Percentiles rank a stretch among this genome's conserved stretches.
Conservation (phyloP, 257 asterid genomes). For the Scutellaria barbata region DNA sequence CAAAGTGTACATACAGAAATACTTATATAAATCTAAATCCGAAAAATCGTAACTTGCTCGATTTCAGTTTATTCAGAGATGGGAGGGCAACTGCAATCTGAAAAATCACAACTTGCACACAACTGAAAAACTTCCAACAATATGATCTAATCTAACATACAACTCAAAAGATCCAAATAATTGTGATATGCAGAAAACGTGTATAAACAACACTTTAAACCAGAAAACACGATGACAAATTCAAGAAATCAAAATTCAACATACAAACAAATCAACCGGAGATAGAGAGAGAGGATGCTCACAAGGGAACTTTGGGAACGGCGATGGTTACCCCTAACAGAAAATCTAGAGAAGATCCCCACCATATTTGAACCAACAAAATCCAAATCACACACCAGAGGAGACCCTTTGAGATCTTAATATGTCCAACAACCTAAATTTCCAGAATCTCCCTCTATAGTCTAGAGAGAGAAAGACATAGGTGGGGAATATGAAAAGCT, state of each 20-base stretch:
- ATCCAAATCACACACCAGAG: not conserved
- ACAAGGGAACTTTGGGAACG: constrained; percentile 91
- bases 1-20: not conserved
- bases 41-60: not conserved
- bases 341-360: constrained; percentile 90
- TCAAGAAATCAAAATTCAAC: constrained; percentile 7
- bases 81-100: constrained; percentile 1
- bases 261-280: not conserved
- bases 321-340: constrained; percentile 68
- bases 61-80: constrained; percentile 1
- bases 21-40: not conserved
- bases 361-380: constrained; percentile 53
- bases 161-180: not conserved
- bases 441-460: constrained; percentile 19
- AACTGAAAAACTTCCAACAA: constrained; percentile 10
- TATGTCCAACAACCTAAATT: not conserved
- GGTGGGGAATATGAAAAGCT: constrained; percentile 35
- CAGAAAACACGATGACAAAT: constrained; percentile 3
- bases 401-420: not conserved
- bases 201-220: too few relatives aligned
- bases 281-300: constrained; percentile 30
- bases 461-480: constrained; percentile 1
- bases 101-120: too few relatives aligned
- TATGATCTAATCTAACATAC: not conserved
- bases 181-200: constrained; percentile 22